These are phyloP conservation scores for Pseudomassariella vexata DNA, from an alignment of 2,329 filamentous ascomycete genomes.

Conservation along the genomic window DNA sequence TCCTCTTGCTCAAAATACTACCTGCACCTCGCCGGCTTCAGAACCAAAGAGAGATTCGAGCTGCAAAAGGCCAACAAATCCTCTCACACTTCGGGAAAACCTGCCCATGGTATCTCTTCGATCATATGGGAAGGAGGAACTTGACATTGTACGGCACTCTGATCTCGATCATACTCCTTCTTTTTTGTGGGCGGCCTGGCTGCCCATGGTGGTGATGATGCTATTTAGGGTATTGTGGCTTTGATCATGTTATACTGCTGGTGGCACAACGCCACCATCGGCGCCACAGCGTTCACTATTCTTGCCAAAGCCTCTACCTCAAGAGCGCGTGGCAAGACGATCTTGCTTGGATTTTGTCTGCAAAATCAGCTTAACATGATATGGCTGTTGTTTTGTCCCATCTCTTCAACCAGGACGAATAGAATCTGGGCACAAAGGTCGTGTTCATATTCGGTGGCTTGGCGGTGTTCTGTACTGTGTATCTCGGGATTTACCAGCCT, in stretches of 20 bases:
- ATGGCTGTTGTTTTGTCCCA: constrained; percentile 18
- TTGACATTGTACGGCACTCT: constrained; percentile 29
- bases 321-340: constrained; percentile 24
- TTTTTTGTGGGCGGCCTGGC: constrained; percentile 31
- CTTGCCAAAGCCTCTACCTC: constrained; percentile 27
- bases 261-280: constrained; percentile 34
- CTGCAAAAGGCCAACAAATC: constrained; percentile 33
- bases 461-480: constrained; percentile 20
- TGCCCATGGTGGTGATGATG: constrained; percentile 7
- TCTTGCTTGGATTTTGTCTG: constrained; percentile 24
- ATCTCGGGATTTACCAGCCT: constrained; percentile 28
- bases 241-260: constrained; percentile 32
- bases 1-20: constrained; percentile 7
- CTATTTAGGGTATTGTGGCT: constrained; percentile 22
- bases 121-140: constrained; percentile 27
- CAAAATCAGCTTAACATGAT: constrained; percentile 15
- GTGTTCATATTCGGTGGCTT: constrained; percentile 32
- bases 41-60: constrained; percentile 23
- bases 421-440: constrained; percentile 32
- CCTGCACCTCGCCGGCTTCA: constrained; percentile 10
- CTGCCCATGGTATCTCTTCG: constrained; percentile 31
- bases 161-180: constrained; percentile 31
- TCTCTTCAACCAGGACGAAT: constrained; percentile 23
- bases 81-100: constrained; percentile 33
- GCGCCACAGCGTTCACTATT: constrained; percentile 30